These are phyloP conservation scores for Tylopilus cervinicoccineus DNA, from an alignment of 768 basidiomycete genomes.

Conservation along the genomic window DNA sequence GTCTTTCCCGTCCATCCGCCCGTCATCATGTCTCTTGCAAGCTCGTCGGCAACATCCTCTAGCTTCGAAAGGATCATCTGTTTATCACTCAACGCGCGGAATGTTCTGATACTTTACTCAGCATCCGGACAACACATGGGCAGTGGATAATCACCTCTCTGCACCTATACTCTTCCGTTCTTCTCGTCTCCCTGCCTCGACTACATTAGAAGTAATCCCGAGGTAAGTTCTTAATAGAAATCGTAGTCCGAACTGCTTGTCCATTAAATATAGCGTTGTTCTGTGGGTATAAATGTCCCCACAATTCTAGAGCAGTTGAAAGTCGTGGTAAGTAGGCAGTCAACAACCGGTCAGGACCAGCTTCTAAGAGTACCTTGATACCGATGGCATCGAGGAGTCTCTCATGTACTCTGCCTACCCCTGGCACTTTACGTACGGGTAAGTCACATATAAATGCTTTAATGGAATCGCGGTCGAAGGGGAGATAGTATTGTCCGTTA, in stretches of 20 bases:
- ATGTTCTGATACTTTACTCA: slow-evolving; percentile 52
- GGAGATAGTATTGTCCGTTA: slow-evolving; percentile 82
- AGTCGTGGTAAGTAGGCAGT: not conserved
- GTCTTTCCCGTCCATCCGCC: slow-evolving; percentile 85
- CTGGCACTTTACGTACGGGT: slow-evolving; percentile 83
- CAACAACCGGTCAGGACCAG: not conserved
- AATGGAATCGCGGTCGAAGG: slow-evolving; percentile 61
- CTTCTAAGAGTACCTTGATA: slow-evolving; percentile 51
- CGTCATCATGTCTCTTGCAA: slow-evolving; percentile 76
- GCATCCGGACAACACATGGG: not conserved
- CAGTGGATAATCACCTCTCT: slow-evolving; percentile 54
- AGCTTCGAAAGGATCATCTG: slow-evolving; percentile 71
- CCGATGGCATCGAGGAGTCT: slow-evolving; percentile 82
- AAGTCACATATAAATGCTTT: slow-evolving; percentile 75
- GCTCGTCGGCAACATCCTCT: slow-evolving; percentile 73
- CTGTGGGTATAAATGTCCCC: slow-evolving; percentile 84
- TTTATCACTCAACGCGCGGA: slow-evolving; percentile 61
- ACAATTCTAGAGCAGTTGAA: slow-evolving; percentile 55
- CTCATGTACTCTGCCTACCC: slow-evolving; percentile 89
- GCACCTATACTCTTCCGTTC: slow-evolving; percentile 91
- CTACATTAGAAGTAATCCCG: slow-evolving; percentile 82
- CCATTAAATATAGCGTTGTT: slow-evolving; percentile 72
- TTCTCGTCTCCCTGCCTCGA: slow-evolving; percentile 70
- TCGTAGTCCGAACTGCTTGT: slow-evolving; percentile 78
- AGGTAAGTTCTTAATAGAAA: slow-evolving; percentile 78